A percentile compares a stretch with the other conserved stretches of the same genome.
Conservation (phyloP, 768 basidiomycete species). For the Lactarius evosmus region DNA sequence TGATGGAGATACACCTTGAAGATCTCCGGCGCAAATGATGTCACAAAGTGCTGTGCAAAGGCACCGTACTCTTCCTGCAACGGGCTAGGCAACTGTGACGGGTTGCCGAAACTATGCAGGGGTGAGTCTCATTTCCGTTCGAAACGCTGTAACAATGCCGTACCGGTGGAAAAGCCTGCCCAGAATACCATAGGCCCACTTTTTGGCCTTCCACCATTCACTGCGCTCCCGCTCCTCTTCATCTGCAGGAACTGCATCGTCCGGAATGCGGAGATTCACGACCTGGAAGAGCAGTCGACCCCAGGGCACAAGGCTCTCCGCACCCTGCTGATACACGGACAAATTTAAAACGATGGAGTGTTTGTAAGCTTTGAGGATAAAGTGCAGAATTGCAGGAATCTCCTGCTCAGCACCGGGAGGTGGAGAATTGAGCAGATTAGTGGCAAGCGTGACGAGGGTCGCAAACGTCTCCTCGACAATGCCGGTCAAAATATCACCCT, state of each 20-base stretch:
- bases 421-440: conserved; percentile 60
- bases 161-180: conserved; percentile 77
- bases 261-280: conserved; percentile 67
- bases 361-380: conserved; percentile 85
- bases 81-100: conserved; percentile 75
- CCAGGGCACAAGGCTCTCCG: conserved; percentile 82
- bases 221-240: conserved; percentile 72
- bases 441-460: conserved; percentile 69
- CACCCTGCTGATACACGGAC: conserved; percentile 66
- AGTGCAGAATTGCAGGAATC: conserved; percentile 78
- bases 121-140: neutral
- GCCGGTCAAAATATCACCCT: conserved; percentile 53
- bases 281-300: conserved; percentile 78
- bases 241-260: conserved; percentile 62
- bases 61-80: conserved; percentile 63
- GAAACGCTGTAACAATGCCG: neutral
- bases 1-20: conserved; percentile 71
- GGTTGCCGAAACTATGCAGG: conserved; percentile 68
- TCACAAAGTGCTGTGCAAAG: conserved; percentile 77
- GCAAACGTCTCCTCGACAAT: conserved; percentile 69
- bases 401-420: conserved; percentile 60
- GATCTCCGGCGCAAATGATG: conserved; percentile 81
- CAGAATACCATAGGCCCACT: conserved; percentile 86
- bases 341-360: conserved; percentile 75
- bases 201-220: conserved; percentile 92